Conservation (phyloP, 352 stramenopile genomes). For the Globisporangium nunn region DNA sequence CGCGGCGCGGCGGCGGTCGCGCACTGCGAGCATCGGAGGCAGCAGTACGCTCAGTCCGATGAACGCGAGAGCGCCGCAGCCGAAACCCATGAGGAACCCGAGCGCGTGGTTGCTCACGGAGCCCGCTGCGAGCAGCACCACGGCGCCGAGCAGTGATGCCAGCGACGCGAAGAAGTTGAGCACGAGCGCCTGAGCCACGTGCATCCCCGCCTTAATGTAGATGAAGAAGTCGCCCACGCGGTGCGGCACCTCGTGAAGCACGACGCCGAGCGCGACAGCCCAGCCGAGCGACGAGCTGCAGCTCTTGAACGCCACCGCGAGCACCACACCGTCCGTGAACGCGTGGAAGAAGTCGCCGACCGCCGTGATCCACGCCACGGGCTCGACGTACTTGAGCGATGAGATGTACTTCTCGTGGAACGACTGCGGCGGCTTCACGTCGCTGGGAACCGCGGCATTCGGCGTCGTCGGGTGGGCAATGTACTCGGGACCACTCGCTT, state of each 20-base stretch:
- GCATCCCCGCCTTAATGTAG: conserved; percentile 17
- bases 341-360: conserved; percentile 19
- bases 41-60: conserved; percentile 10
- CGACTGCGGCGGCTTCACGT: not conserved
- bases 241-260: conserved; percentile 21
- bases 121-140: conserved; percentile 11
- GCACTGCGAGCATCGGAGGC: conserved; percentile 13
- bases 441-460: not conserved
- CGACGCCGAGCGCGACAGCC: conserved; percentile 16
- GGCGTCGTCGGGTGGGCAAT: conserved; percentile 3
- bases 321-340: conserved; percentile 19
- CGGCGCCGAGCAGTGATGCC: conserved; percentile 11
- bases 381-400: conserved; percentile 12
- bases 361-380: conserved; percentile 22
- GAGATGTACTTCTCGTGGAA: conserved; percentile 9
- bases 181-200: conserved; percentile 11
- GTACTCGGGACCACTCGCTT: not conserved
- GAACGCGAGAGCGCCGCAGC: conserved; percentile 12
- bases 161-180: conserved; percentile 17
- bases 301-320: conserved; percentile 18
- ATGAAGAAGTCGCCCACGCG: conserved; percentile 22
- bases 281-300: conserved; percentile 16
- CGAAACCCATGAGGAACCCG: conserved; percentile 20
- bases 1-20: conserved; percentile 2
- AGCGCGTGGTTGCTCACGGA: conserved; percentile 18